Conservation (phyloP, 495 filamentous ascomycete genomes). For the Penicillium riverlandense region DNA sequence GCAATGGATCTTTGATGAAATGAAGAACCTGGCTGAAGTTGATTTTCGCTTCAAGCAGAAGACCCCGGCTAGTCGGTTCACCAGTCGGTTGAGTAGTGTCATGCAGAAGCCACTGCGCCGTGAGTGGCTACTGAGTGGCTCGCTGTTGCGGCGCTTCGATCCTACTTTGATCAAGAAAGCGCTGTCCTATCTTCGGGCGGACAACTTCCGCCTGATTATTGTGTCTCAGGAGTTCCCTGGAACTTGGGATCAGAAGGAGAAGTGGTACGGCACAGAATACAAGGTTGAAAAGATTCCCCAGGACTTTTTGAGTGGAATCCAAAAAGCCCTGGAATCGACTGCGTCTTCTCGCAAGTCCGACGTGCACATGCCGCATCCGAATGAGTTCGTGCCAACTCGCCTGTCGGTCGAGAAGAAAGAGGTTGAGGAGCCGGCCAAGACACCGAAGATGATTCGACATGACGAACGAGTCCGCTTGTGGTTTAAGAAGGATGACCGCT, state of each 20-base stretch:
- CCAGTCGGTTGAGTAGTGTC: conserved; percentile 66
- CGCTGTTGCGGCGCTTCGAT: conserved; percentile 71
- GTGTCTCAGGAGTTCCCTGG: conserved; percentile 78
- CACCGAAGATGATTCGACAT: conserved; percentile 81
- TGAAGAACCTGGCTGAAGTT: conserved; percentile 81
- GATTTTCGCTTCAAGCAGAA: conserved; percentile 95
- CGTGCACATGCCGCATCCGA: conserved; percentile 83
- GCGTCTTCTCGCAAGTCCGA: conserved; percentile 54
- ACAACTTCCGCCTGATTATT: conserved; percentile 81
- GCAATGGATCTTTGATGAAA: conserved; percentile 88
- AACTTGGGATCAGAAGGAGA: conserved; percentile 81
- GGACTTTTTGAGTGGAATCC: conserved; percentile 64
- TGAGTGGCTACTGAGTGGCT: conserved; percentile 78
- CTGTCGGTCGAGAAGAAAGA: conserved; percentile 94
- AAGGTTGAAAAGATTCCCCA: conserved; percentile 72
- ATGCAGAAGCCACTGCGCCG: conserved; percentile 89
- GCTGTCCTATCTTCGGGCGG: conserved; percentile 66
- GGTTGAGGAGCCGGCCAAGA: conserved; percentile 60
- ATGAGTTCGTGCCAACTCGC: conserved; percentile 93
- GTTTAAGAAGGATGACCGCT: conserved; percentile 98
- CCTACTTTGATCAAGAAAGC: conserved; percentile 66
- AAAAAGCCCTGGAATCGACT: conserved; percentile 51
- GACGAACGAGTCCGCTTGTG: conserved; percentile 79
- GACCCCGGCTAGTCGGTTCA: conserved; percentile 78
- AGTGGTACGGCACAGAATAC: conserved; percentile 98